Conservation (phyloP, 208 protist genomes). For the Acanthamoeba lenticulata region DNA sequence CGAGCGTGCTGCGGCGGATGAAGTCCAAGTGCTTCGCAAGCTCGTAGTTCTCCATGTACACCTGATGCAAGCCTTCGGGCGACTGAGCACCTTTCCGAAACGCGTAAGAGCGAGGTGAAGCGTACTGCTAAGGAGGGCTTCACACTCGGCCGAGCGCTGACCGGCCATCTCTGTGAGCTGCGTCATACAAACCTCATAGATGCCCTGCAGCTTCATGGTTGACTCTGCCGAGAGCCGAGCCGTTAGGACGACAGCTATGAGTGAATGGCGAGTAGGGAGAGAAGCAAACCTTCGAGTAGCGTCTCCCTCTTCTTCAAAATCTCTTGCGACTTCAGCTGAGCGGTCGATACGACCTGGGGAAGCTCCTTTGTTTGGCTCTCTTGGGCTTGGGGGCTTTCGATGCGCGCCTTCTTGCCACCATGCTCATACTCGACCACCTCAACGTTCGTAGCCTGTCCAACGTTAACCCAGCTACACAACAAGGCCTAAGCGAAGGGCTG, state of each 20-base stretch:
- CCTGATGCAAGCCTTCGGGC: neutral
- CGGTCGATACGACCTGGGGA: neutral
- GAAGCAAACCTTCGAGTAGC: neutral
- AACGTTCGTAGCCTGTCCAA: neutral
- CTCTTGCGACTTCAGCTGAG: conserved; percentile 9
- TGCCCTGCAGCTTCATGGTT: conserved; percentile 27
- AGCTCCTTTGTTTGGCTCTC: neutral
- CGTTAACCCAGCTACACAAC: too few species aligned
- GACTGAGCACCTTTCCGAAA: neutral
- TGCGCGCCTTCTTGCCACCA: neutral
- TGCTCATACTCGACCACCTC: neutral
- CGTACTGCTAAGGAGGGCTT: neutral
- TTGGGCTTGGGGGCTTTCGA: neutral
- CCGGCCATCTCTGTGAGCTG: conserved; percentile 21
- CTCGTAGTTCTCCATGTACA: conserved; percentile 4
- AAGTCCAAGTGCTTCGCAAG: neutral
- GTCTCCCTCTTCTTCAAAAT: neutral
- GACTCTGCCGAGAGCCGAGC: neutral
- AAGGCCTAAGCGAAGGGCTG: too few species aligned
- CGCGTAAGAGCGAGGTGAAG: neutral
- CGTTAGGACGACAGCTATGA: neutral
- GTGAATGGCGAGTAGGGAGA: neutral
- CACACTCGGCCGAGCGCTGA: neutral
- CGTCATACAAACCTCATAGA: conserved; percentile 39
- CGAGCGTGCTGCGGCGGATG: neutral